These are phyloP conservation scores for Tinospora cordifolia DNA, from an alignment of 164 flowering plant genomes.

Conservation along the genomic window DNA sequence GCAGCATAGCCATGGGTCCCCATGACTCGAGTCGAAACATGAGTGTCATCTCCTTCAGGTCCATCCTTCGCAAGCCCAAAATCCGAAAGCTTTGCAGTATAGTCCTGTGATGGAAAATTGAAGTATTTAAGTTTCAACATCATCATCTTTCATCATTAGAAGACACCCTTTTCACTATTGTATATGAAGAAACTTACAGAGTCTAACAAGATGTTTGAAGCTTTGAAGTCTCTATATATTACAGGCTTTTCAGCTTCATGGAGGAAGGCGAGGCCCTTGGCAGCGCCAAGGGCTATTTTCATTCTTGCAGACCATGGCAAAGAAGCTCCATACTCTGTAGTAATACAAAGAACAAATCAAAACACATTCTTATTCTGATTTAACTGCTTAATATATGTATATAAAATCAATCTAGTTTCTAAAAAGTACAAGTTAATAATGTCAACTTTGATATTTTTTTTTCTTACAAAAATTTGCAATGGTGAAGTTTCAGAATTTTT, in stretches of 20 bases:
- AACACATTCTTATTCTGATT: neutral
- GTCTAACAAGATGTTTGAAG: slow-evolving; percentile 74
- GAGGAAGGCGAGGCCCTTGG: slow-evolving; percentile 78
- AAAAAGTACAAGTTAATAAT: neutral
- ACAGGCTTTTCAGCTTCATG: slow-evolving; percentile 74
- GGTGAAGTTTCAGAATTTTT: neutral
- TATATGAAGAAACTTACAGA: slow-evolving; percentile 39
- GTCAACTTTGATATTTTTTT: no score
- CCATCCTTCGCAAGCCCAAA: slow-evolving; percentile 88
- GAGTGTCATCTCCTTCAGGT: slow-evolving; percentile 65
- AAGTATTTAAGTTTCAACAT: neutral
- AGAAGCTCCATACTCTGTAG: slow-evolving; percentile 40
- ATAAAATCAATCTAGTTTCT: neutral
- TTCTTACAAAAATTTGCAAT: neutral
- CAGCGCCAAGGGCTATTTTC: slow-evolving; percentile 79
- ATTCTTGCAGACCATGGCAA: slow-evolving; percentile 78
- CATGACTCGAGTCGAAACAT: slow-evolving; percentile 70
- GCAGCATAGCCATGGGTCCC: slow-evolving; percentile 91
- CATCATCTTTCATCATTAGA: neutral
- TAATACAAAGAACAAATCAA: slow-evolving; percentile 1
- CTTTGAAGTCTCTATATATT: slow-evolving; percentile 77
- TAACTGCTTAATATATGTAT: no score
- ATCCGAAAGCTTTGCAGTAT: slow-evolving; percentile 72
- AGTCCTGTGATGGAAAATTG: slow-evolving; percentile 43
- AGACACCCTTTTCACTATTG: neutral